Evolutionary conservation across 371 early-diverging fungal genomes (phyloP), one percentile per base, ranked within the genome.

Genomic region (Chytridium lagenaria): DNA sequence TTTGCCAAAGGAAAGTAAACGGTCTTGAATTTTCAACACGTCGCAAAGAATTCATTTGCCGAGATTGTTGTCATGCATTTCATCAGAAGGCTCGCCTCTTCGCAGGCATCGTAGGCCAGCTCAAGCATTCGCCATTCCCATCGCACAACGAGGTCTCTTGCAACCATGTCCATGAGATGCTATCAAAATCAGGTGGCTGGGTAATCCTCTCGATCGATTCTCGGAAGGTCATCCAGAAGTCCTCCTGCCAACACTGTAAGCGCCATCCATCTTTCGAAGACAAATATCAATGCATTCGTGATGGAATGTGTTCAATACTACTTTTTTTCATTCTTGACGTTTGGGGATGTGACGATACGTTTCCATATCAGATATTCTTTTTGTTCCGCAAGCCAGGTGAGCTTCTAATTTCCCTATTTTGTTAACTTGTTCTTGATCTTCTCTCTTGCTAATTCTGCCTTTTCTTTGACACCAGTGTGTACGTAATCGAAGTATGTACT

Each of bases 401-500:
- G n/a, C n/a, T n/a, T n/a, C n/a, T n/a, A n/a, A n/a, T n/a, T n/a
- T n/a, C n/a, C n/a, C n/a, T n/a, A n/a, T n/a, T n/a, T n/a, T n/a
- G n/a, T n/a, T n/a, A n/a, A n/a, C n/a, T n/a, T n/a, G n/a, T n/a
- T n/a, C n/a, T n/a, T n/a, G n/a, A n/a, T n/a, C n/a, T n/a, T n/a
- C n/a, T n/a, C n/a, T n/a, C n/a, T n/a, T n/a, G n/a, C n/a, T n/a
- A n/a, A n/a, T n/a, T 97, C 72, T 94, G 97, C 81, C 98, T 98
- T 82, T 98, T 98, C 23, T 98, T 98, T 61, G 97, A 98, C 84
- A 96, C 98, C 81, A 95, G 97, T 82, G 96, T 97, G 1, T 98
- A 86, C 80, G 72, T 87, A 22, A 84, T 87, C n/a, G 87, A 87
- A 69, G 81, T n/a, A n/a, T n/a, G n/a, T n/a, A n/a, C n/a, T n/a